Evolutionary conservation across 805 yeast species (phyloP), one percentile per base, ranked within the genome.

Genomic region (Myxozyma monticola): DNA sequence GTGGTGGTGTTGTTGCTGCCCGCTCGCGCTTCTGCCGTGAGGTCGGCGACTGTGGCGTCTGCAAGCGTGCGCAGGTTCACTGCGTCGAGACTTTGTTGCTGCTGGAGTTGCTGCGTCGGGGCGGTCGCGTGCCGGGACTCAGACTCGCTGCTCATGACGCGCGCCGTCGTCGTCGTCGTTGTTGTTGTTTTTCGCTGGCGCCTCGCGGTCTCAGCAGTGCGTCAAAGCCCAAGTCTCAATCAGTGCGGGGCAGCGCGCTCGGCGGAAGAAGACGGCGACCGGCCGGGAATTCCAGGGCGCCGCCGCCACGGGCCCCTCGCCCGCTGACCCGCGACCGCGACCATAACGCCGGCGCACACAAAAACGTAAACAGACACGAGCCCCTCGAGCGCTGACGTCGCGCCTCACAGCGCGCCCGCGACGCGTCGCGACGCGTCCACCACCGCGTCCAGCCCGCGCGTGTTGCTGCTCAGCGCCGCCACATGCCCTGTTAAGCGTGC

Each of bases 31-130:
- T 14, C 38, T 3, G 38, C n/a, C n/a, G n/a, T 24, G 25, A 43
- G 17, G 30, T 42, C 20, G 29, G 46, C 51, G 29, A 38, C 43
- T 9, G 54, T 44, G 37, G 54, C 54, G 39, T 49, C 45, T 12
- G 49, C 54, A 21, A 49, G 46, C 17, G 49, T 49, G 36, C 30
- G 54, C 41, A 49, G 24, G 33, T 49, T 49, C n/a, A 49, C 18
- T 22, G 48, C 53, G 43, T 42, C 50, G 29, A 40, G 37, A 7
- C 45, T 31, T 22, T 20, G n/a, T n/a, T n/a, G n/a, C n/a, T n/a
- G n/a, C n/a, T n/a, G n/a, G n/a, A n/a, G n/a, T n/a, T n/a, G n/a
- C n/a, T n/a, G 30, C 34, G 20, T 3, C n/a, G 33, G 34, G 25
- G 38, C 21, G 30, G 38, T n/a, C 31, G 41, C 12, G n/a, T n/a